Evolutionary conservation across 2,329 filamentous ascomycete species (phyloP), one percentile per base, ranked within the genome.

Genomic region (Trichoderma lentiforme): DNA sequence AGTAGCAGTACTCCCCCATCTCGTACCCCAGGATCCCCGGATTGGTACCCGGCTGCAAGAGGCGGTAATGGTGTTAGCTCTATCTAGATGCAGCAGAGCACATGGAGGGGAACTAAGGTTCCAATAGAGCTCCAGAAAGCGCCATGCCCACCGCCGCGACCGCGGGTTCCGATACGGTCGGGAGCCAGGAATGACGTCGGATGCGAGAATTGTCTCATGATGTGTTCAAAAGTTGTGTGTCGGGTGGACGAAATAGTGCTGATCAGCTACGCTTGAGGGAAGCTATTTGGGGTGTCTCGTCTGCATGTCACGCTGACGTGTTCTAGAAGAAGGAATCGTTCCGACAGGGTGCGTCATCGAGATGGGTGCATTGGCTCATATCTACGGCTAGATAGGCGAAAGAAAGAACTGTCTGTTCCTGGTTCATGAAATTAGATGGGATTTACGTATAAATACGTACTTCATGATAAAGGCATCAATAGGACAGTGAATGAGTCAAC

Each of bases 161-260:
- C 65, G 65, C 65, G n/a, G 34, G 65, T 69, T 69, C 65, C 65
- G 65, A 60, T 24, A 34, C 28, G 36, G 24, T 28, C 39, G n/a
- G 30, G 39, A 43, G 26, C 39, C 4, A 21, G 15, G 18, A 39
- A 69, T 69, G 65, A 69, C 65, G 65, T 69, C 28, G 53, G 15
- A 5, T 21, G 28, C 24, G 34, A 4, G 9, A 47, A 28, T 58
- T 58, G 65, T 68, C 65, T 60, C 53, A 11, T 68, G 56, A 69
- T 61, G n/a, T 69, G 36, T 60, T 28, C n/a, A 60, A 34, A n/a
- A 32, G 57, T 34, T 12, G 18, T 9, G n/a, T 58, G 18, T 51
- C 21, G 28, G n/a, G 9, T 32, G 15, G 65, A 56, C 7, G 36
- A 26, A 51, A 47, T 4, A 57, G 32, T 21, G 53, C 26, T 43